These are phyloP conservation scores for Blastobotrys proliferans DNA, from an alignment of 1,139 yeast species.

Conservation along the genomic window DNA sequence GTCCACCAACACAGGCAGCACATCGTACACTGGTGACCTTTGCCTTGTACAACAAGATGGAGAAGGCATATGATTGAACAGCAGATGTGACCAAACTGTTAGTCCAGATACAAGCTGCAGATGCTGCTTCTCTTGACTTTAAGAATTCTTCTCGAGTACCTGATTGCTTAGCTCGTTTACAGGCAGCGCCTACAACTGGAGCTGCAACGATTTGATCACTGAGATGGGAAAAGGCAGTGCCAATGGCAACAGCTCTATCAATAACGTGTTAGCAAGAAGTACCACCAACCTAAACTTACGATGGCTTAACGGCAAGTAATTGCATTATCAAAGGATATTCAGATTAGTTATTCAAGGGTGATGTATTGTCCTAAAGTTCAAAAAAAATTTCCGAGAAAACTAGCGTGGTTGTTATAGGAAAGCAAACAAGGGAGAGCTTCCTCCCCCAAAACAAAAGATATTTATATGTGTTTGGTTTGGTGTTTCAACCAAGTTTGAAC, in stretches of 20 bases:
- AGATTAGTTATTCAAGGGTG: neutral
- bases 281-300: slow-evolving; percentile 6
- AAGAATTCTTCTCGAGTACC: slow-evolving; percentile 36
- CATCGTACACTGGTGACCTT: slow-evolving; percentile 39
- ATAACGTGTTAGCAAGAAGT: neutral
- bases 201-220: slow-evolving; percentile 36
- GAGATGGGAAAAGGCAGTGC: slow-evolving; percentile 39
- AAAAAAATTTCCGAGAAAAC: neutral
- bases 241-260: slow-evolving; percentile 38
- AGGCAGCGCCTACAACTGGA: slow-evolving; percentile 41
- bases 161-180: slow-evolving; percentile 35
- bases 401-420: neutral
- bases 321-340: too few species aligned
- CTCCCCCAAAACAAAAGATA: too few species aligned
- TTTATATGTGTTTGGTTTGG: too few species aligned
- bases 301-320: slow-evolving; percentile 11
- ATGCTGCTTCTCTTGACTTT: slow-evolving; percentile 37
- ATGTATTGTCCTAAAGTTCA: neutral
- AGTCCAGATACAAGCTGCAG: slow-evolving; percentile 36
- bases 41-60: slow-evolving; percentile 39
- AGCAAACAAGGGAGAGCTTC: neutral
- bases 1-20: slow-evolving; percentile 39
- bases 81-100: slow-evolving; percentile 36
- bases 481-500: too few species aligned
- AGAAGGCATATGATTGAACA: slow-evolving; percentile 41